A percentile compares a stretch with the other conserved stretches of the same genome.
phyloP scores from a whole-genome alignment of 805 yeast species.

The Scheffersomyces amazonensis region DNA sequence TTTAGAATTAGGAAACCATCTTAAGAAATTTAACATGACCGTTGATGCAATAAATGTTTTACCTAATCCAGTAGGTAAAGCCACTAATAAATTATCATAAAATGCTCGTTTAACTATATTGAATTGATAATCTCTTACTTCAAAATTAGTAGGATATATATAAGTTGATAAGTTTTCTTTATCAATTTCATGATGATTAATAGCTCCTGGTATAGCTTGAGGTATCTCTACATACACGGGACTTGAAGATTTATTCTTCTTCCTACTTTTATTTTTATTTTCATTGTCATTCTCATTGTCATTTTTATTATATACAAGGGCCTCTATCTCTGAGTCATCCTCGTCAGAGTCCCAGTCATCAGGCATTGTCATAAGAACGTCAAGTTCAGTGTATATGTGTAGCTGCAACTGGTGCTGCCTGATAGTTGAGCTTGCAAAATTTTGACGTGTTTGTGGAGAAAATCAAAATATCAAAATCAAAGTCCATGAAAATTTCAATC shows the following conservation, averaged over 20 bases:
- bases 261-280: background rate
- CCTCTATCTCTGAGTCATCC: conserved; percentile 8
- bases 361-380: background rate
- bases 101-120: conserved; percentile 74
- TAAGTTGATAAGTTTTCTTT: conserved; percentile 35
- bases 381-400: too few species aligned
- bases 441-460: too few species aligned
- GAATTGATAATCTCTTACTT: conserved; percentile 84
- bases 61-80: conserved; percentile 96
- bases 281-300: too few species aligned
- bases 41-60: conserved; percentile 95
- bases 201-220: conserved; percentile 8
- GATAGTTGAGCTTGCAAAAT: too few species aligned
- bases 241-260: background rate
- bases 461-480: too few species aligned
- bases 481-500: too few species aligned
- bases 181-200: conserved; percentile 23
- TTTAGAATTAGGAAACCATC: conserved; percentile 82
- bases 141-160: conserved; percentile 82
- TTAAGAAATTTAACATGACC: conserved; percentile 81
- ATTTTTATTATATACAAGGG: background rate
- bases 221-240: conserved; percentile 6
- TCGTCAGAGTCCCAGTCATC: conserved; percentile 13
- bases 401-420: too few species aligned
- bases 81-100: conserved; percentile 73